Percentiles rank a stretch among this genome's conserved stretches.
Evolutionary conservation across 2,329 filamentous ascomycete genomes (phyloP).

Genomic region (Fusarium sp.): DNA sequence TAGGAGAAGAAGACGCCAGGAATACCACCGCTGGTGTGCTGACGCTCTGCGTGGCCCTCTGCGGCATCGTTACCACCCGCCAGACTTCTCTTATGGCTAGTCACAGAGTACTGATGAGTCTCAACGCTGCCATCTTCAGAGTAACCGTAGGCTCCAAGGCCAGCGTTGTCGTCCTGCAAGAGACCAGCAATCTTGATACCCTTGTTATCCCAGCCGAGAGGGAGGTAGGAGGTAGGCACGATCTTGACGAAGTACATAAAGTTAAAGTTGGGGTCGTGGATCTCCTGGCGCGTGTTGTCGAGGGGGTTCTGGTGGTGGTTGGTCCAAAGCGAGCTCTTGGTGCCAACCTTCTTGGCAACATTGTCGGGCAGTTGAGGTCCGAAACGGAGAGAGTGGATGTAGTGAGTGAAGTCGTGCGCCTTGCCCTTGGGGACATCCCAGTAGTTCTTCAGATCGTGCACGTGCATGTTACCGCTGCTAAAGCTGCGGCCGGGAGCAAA

Average conservation of each 20-base stretch:
- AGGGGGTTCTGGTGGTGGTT: constrained; percentile 94
- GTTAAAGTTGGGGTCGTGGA: constrained; percentile 86
- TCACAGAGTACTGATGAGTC: constrained; percentile 98
- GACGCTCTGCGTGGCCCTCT: constrained; percentile 90
- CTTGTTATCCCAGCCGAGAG: constrained; percentile 84
- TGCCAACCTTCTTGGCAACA: constrained; percentile 68
- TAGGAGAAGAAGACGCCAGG: constrained; percentile 99
- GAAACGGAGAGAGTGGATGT: constrained; percentile 89
- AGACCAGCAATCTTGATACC: constrained; percentile 43
- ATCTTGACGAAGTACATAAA: constrained; percentile 99
- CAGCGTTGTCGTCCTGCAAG: constrained; percentile 68
- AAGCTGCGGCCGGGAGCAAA: constrained; percentile 96
- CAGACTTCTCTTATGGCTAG: constrained; percentile 92
- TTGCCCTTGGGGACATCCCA: constrained; percentile 75
- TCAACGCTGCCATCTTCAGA: constrained; percentile 83
- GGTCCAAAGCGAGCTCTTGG: constrained; percentile 71
- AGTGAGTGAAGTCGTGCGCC: constrained; percentile 88
- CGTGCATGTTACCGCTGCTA: constrained; percentile 95
- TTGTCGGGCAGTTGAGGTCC: constrained; percentile 87
- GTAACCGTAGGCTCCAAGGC: constrained; percentile 63
- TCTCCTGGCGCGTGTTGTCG: constrained; percentile 80
- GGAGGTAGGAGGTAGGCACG: constrained; percentile 93
- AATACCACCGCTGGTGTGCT: constrained; percentile 91
- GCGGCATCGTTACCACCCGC: constrained; percentile 83
- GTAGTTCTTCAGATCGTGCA: constrained; percentile 97